A percentile compares a stretch with the other conserved stretches of the same genome.
These are phyloP conservation scores for Omphalotus olearius DNA, from an alignment of 1,284 basidiomycete genomes.

Conservation along the genomic window DNA sequence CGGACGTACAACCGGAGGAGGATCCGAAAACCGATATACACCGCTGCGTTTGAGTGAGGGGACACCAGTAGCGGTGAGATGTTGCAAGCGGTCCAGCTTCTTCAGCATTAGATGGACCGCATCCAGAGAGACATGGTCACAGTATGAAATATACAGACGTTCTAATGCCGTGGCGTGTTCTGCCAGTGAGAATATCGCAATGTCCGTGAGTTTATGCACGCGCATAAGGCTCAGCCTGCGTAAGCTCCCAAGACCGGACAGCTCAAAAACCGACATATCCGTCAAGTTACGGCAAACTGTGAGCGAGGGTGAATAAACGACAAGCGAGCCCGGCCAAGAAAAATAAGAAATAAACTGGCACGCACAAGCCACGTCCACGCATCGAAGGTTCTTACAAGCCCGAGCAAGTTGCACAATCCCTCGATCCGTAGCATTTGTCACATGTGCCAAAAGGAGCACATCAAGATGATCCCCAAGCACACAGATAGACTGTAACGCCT, in stretches of 20 bases:
- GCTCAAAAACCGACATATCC: slow-evolving; percentile 80
- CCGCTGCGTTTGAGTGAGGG: slow-evolving; percentile 72
- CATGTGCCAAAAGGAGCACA: slow-evolving; percentile 79
- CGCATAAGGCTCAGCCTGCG: slow-evolving; percentile 81
- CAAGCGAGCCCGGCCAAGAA: slow-evolving; percentile 8
- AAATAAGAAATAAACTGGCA: slow-evolving; percentile 17
- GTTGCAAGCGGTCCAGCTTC: slow-evolving; percentile 60
- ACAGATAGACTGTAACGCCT: slow-evolving; percentile 64
- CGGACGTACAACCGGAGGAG: slow-evolving; percentile 66
- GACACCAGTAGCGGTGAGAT: slow-evolving; percentile 82
- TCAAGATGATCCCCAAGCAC: slow-evolving; percentile 77
- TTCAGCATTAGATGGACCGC: slow-evolving; percentile 76
- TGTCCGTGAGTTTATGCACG: slow-evolving; percentile 61
- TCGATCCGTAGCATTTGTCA: slow-evolving; percentile 75
- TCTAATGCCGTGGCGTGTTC: slow-evolving; percentile 71
- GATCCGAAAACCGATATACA: slow-evolving; percentile 77
- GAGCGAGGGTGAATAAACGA: slow-evolving; percentile 14
- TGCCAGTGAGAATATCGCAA: slow-evolving; percentile 59
- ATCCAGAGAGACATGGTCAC: slow-evolving; percentile 76
- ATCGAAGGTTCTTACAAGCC: slow-evolving; percentile 71
- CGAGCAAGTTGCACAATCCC: slow-evolving; percentile 72
- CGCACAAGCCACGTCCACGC: slow-evolving; percentile 86
- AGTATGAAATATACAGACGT: slow-evolving; percentile 86
- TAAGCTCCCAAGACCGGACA: slow-evolving; percentile 71
- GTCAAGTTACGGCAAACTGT: slow-evolving; percentile 79